Base-by-base conservation (phyloP, 345 rosid genomes). In the Schrenkiella parvula region DNA sequence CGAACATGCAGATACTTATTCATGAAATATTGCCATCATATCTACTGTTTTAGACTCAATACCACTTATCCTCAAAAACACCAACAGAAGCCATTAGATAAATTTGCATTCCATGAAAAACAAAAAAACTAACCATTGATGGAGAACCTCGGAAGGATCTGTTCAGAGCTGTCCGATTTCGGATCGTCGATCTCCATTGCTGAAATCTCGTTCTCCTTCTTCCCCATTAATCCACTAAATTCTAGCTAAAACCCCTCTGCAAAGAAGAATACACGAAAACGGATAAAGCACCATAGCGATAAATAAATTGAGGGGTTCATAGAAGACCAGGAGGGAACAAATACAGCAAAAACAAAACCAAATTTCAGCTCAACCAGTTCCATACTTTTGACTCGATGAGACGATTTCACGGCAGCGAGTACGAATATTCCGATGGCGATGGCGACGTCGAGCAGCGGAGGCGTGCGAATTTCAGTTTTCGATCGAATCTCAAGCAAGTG, bases 181-280 rank as follows among this genome's bases (percentile, higher is more conserved):
- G 79, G 74, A 79, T 72, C 87, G 77, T 90, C 98, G 75, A 89
- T 78, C 72, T 90, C 96, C 95, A 93, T 93, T 7, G 83, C 87
- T 1, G 84, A 63, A 12, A 64, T 19, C 38, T 75, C 84, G 70
- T 59, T 80, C 51, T 77, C 78, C 77, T 83, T 85, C 72, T 82
- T 85, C 62, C 74, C 83, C 85, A 84, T 82, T 31, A 34, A 35
- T 69, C 71, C 72, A 74, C 63, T 35, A 58, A 70, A 29, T 19
- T 32, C 19, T 55, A 19, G 48, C 35, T 22, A 34, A 63, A 23
- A 19, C 13, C 60, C 17, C 42, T 5, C 54, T 41, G 39, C n/a
- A n/a, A n/a, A 39, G 12, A 25, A 23, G 2, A 25, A 67, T 3
- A 9, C 39, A 53, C 1, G 26, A 29, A 42, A 15, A 41, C 19